Evolutionary conservation across 192 early-diverging fungal species (phyloP), one percentile per base, ranked within the genome.

Genomic region (Glomus cerebriforme): DNA sequence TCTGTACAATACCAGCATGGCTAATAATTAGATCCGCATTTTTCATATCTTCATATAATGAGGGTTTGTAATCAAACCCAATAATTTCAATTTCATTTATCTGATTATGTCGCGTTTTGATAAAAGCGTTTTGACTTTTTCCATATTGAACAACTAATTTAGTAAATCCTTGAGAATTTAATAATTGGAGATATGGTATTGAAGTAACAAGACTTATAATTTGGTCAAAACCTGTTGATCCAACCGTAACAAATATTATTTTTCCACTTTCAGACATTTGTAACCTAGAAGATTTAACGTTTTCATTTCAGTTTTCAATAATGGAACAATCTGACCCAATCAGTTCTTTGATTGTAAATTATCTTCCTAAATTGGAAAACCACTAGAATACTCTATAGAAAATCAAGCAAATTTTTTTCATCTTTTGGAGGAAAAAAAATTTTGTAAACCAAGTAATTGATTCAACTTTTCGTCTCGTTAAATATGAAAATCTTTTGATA

Each of bases 171-270:
- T 86, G 79, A 8, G 64, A 54, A 4, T 74, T 70, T 62, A 95
- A 82, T 0, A 82, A 54, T 3, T 79, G 79, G 47, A 94, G 80
- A 45, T 94, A 88, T 19, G 79, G 47, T 6, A 59, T 32, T 24
- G 86, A 84, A 31, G 85, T 81, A 2, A 89, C 83, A 1, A 82
- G 80, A 12, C 77, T 43, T 49, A 97, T 81, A 10, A 98, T 88
- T 10, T 86, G 85, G 77, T 96, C 93, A 78, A 98, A 98, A 0
- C 91, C 91, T 2, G 96, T 97, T 22, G 95, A 93, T n/a, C 97
- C 97, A 15, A 98, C 96, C 0, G 96, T 97, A 32, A 96, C 91
- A 79, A 96, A 95, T 5, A 92, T 87, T 17, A 60, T 75, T 65
- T 65, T 77, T 24, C 39, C 24, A 17, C 37, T 67, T 32, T 66